Percentiles rank a stretch among this genome's conserved stretches.
These are phyloP conservation scores for Moelleriella libera DNA, from an alignment of 2,329 filamentous ascomycete species.

Conservation along the genomic window DNA sequence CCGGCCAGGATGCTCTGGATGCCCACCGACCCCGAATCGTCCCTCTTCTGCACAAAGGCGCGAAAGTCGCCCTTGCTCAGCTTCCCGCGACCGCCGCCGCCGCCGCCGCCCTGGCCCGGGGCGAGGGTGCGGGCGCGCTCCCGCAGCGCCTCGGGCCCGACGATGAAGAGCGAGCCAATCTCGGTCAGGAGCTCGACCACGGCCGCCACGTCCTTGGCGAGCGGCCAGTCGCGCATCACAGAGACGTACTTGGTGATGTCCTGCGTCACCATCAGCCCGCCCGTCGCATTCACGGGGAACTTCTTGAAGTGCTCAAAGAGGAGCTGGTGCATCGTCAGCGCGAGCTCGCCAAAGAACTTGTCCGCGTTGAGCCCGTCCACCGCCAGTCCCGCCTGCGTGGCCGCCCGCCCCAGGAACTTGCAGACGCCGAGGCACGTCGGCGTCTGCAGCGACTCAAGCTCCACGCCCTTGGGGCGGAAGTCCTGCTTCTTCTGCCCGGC, in stretches of 20 bases:
- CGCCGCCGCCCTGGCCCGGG: conserved; percentile 23
- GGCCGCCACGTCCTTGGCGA: conserved; percentile 51
- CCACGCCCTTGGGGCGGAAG: conserved; percentile 74
- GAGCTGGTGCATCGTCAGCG: conserved; percentile 59
- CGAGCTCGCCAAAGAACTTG: conserved; percentile 71
- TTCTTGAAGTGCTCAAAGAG: conserved; percentile 90
- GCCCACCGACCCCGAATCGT: conserved; percentile 67
- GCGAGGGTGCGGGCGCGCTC: conserved; percentile 52
- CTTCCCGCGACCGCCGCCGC: conserved; percentile 33
- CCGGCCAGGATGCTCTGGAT: conserved; percentile 71
- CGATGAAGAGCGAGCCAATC: conserved; percentile 90
- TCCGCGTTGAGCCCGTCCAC: conserved; percentile 76
- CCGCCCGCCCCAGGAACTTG: conserved; percentile 60
- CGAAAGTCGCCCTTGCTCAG: conserved; percentile 58
- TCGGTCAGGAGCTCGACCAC: conserved; percentile 79
- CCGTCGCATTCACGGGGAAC: conserved; percentile 84
- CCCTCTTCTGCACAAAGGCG: conserved; percentile 70
- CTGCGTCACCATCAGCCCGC: conserved; percentile 88
- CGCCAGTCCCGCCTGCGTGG: conserved; percentile 47
- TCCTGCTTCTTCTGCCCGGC: conserved; percentile 74
- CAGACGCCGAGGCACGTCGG: conserved; percentile 71
- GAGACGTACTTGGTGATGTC: conserved; percentile 90
- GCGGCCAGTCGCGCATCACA: conserved; percentile 69
- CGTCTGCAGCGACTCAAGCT: conserved; percentile 71
- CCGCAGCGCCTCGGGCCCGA: conserved; percentile 64